Evolutionary conservation across 2,329 filamentous ascomycete species (phyloP).

Genomic region (Aschersonia sp.): DNA sequence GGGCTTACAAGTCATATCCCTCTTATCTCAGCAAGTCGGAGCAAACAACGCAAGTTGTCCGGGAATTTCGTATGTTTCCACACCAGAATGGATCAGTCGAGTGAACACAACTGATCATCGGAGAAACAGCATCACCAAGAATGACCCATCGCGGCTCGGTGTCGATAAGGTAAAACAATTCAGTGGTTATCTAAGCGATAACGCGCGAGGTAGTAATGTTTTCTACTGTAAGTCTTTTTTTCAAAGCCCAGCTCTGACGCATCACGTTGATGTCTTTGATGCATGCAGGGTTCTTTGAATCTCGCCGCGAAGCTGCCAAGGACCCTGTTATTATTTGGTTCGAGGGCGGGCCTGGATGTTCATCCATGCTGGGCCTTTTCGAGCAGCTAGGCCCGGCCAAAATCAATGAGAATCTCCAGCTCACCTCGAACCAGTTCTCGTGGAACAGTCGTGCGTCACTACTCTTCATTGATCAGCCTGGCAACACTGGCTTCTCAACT

Average conservation of each 20-base stretch:
- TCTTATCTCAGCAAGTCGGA: background rate
- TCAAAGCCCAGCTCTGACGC: background rate
- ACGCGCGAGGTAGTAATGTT: background rate
- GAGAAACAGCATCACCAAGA: background rate
- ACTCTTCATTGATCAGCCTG: constrained; percentile 97
- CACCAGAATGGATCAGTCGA: background rate
- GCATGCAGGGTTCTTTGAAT: constrained; percentile 86
- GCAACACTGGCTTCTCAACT: constrained; percentile 97
- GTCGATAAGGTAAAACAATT: background rate
- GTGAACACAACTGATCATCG: background rate
- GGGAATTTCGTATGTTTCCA: background rate
- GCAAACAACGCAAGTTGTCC: background rate
- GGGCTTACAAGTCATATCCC: background rate
- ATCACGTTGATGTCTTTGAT: background rate
- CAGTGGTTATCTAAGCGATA: background rate
- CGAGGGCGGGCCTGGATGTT: constrained; percentile 92
- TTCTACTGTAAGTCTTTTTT: constrained; percentile 6
- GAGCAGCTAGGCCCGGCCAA: constrained; percentile 86
- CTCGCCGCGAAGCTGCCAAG: constrained; percentile 87
- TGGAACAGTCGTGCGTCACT: constrained; percentile 97
- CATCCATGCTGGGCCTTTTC: constrained; percentile 89
- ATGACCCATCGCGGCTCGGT: background rate
- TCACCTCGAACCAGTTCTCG: constrained; percentile 72
- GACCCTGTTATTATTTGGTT: constrained; percentile 90
- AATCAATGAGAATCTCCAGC: constrained; percentile 66